Base-by-base conservation (phyloP, 2,329 filamentous ascomycete species). In the Calycina marina region DNA sequence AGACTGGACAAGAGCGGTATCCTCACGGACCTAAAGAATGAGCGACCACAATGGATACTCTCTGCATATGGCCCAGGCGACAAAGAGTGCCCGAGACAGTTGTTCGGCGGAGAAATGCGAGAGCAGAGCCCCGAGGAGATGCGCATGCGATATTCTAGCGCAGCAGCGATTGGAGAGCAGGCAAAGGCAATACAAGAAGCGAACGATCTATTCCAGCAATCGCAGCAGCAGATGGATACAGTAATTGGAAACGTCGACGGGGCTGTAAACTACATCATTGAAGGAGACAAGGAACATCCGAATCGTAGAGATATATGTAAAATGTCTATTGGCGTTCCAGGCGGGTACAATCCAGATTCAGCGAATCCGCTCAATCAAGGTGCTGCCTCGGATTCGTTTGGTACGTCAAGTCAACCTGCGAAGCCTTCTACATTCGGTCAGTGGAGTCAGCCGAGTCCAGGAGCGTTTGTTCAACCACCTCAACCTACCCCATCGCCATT, bases 81-180 rank as follows among this genome's bases (percentile, higher is more conserved):
- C n/a, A 67, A 63, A 46, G 71, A 85, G 45, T 72, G 79, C 2
- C 86, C 86, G 0, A 72, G 72, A 12, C 84, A 93, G 55, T 65
- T 94, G 1, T 86, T 93, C 47, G 84, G 84, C 32, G 85, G 84
- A 2, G 67, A 65, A 27, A 64, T 71, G 4, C 69, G 85, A 12
- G 88, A 96, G 54, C 78, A 85, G 53, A 93, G 84, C 48, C 78
- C 80, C 25, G 88, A 96, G 54, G 88, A 96, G 56, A 69, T 93
- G 52, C 70, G 85, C 30, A 52, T 86, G n/a, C 73, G 81, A 14
- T 77, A 84, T 50, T 86, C 88, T 49, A 61, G 74, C 32, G 70
- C 70, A 2, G 60, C 64, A 25, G 66, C 70, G 6, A 50, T 66
- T 5, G 79, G 80, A 1, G 79, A 75, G 35, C 56, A 63, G 31